Percentiles rank a stretch among this genome's conserved stretches.
Conservation (phyloP, 345 rosid genomes). For the Arabidopsis arenosa region DNA sequence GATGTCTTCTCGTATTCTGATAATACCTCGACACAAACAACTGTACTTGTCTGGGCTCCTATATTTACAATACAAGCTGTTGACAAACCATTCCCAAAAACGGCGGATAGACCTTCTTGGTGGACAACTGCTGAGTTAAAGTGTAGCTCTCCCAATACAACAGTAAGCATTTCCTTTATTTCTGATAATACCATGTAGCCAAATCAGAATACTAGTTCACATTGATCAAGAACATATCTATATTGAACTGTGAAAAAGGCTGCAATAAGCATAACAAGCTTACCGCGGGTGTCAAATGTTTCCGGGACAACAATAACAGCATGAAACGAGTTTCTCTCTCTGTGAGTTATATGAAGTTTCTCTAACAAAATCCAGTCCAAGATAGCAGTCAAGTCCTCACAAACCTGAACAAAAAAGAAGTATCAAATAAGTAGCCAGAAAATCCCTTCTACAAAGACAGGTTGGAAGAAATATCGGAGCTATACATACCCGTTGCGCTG, state of each 20-base stretch:
- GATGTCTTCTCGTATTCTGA: constrained; percentile 14
- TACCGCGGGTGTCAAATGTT: constrained; percentile 90
- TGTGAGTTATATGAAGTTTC: constrained; percentile 66
- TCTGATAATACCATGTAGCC: constrained; percentile 56
- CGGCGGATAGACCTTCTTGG: constrained; percentile 96
- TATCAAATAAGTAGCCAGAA: constrained; percentile 7
- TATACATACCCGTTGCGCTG: constrained; percentile 74
- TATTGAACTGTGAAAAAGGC: constrained; percentile 7
- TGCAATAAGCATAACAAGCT: constrained; percentile 14
- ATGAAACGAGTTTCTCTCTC: constrained; percentile 73
- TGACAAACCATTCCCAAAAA: constrained; percentile 91
- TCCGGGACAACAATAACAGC: constrained; percentile 85
- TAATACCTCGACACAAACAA: constrained; percentile 88
- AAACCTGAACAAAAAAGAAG: constrained; percentile 58
- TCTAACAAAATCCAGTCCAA: constrained; percentile 90
- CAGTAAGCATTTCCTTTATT: constrained; percentile 80
- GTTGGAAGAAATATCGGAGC: constrained; percentile 3
- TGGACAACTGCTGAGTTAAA: constrained; percentile 92
- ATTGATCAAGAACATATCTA: neutral
- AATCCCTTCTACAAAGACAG: neutral
- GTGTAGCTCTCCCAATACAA: constrained; percentile 72
- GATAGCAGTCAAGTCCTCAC: constrained; percentile 77
- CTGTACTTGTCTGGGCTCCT: constrained; percentile 88
- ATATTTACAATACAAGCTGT: constrained; percentile 90
- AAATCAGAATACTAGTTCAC: constrained; percentile 27